Evolutionary conservation across 176 grass and related monocot species (phyloP), one percentile per base, ranked within the genome.

Genomic region (Carex littledalei): DNA sequence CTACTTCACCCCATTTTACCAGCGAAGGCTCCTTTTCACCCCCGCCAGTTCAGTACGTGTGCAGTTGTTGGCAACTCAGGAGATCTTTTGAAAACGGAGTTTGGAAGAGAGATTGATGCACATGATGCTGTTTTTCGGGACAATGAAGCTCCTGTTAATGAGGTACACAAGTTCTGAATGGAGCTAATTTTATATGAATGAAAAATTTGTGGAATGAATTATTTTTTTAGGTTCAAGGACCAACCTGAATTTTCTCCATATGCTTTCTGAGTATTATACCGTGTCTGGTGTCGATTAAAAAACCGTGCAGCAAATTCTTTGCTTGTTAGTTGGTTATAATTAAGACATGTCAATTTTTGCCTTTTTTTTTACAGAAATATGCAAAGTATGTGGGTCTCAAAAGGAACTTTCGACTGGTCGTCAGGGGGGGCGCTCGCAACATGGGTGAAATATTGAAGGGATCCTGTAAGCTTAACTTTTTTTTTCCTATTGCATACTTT

Each of bases 11-110:
- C 94, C 66, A 85, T 98, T 63, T 84, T 98, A 69, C 93, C 93
- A 77, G 96, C 96, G 66, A 95, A 84, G 69, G 93, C 93, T 74
- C 96, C 95, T 89, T 98, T 98, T 78, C 96, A 93, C 73, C 96
- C 93, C 22, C 91, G 81, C 56, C 96, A 98, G 81, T 98, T 98
- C 74, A 87, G 80, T 8, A 94, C 90, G 61, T 98, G 93, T 84
- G 96, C 96, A 47, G 91, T 98, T 83, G 93, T 98, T 89, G 96
- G 96, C 56, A 98, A 98, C 85, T 98, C 96, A 34, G 93, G 93
- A 47, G 96, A 98, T 90, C 89, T 98, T 79, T 88, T 98, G 58
- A 94, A 98, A 86, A 98, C 96, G 31, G 96, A 98, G 67, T 98
- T 98, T 86, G 96, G 96, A 80, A 83, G 78, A 88, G 96, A 98